Conservation (phyloP, 106 monocot genomes). For the Phalaenopsis aphrodite region DNA sequence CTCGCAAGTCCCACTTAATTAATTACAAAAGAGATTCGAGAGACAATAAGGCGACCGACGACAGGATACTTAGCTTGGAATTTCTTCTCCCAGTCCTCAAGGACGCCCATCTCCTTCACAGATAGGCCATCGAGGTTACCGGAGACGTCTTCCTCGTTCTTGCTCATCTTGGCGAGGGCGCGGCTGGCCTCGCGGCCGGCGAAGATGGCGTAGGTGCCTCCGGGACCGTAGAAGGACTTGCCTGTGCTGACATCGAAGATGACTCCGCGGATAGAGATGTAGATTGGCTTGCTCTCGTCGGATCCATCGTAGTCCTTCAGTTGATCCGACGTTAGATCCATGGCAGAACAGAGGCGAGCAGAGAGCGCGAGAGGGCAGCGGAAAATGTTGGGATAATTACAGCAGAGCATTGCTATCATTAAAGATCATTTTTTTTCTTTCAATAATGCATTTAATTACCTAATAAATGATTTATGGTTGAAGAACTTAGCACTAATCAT, state of each 20-base stretch:
- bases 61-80: conserved; percentile 90
- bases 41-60: conserved; percentile 49
- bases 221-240: conserved; percentile 82
- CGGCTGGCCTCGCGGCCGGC: conserved; percentile 80
- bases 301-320: conserved; percentile 68
- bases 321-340: conserved; percentile 66
- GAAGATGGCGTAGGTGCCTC: conserved; percentile 78
- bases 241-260: conserved; percentile 80
- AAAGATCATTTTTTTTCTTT: too few relatives aligned
- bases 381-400: too few relatives aligned
- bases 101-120: conserved; percentile 72
- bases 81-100: conserved; percentile 89
- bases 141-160: conserved; percentile 58
- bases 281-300: conserved; percentile 71
- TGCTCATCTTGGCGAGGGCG: conserved; percentile 94
- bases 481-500: too few relatives aligned
- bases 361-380: too few relatives aligned
- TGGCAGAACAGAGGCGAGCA: background rate
- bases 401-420: too few relatives aligned
- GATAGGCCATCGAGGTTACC: conserved; percentile 61
- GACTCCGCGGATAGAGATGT: conserved; percentile 56
- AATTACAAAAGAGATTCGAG: background rate
- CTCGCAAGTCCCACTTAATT: background rate
- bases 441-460: too few relatives aligned
- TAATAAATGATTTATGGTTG: too few relatives aligned